Evolutionary conservation across 1,284 basidiomycete species (phyloP), one percentile per base, ranked within the genome.

Genomic region (Apiotrichum montevideense): DNA sequence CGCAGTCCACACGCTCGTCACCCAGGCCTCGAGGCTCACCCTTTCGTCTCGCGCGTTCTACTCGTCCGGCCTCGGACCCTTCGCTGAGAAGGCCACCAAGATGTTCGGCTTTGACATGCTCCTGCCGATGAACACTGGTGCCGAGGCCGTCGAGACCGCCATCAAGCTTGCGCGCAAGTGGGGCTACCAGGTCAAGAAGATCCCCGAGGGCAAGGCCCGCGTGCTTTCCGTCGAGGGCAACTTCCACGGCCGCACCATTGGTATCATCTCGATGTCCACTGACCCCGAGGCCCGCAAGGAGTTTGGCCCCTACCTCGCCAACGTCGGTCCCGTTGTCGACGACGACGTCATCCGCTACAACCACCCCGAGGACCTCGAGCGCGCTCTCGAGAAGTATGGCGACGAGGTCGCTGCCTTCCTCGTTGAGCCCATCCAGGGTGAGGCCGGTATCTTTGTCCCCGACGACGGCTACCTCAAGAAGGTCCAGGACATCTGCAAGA

Each of bases 71-170:
- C 91, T 98, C 66, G 92, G 91, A 0, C 83, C 81, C 29, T 98
- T 95, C 75, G 91, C 93, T 2, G 82, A 91, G 78, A 85, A 86
- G 75, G 80, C 97, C 56, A 94, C 89, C 11, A 78, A 84, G 65
- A 82, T 90, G 77, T 91, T 94, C 68, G 87, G 86, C 13, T 95
- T 89, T 72, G 90, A 91, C 61, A 94, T 94, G 86, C 91, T 98
- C 9, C 82, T 98, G n/a, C 95, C 95, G 29, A 97, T 98, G 93
- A 98, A 98, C 82, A 98, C 95, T 0, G 95, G 95, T 45, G 94
- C 93, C 2, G 95, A 98, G 73, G 95, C 95, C 7, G 95, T 98
- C 59, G 94, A 98, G 79, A 96, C 93, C 0, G 82, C 82, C 13
- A 77, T 83, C 72, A 81, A 81, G 81, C 81, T 96, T 29, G 85